These are phyloP conservation scores for Verticillium albo-atrum DNA, from an alignment of 2,329 filamentous ascomycete species.

Conservation along the genomic window DNA sequence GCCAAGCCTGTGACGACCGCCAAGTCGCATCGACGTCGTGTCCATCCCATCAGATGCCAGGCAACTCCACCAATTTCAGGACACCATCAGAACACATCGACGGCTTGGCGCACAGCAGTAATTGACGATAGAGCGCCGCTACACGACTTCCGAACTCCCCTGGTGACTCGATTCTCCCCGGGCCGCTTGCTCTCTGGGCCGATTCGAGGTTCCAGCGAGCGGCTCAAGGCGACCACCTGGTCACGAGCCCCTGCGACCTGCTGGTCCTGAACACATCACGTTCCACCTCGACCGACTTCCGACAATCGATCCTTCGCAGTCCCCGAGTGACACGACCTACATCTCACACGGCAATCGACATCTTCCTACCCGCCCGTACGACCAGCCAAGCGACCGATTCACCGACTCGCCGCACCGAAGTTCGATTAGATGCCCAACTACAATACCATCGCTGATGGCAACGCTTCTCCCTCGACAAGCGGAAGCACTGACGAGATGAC, in stretches of 20 bases:
- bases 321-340: neutral
- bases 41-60: neutral
- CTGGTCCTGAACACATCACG: slow-evolving; percentile 2
- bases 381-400: neutral
- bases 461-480: slow-evolving; percentile 18
- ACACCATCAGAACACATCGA: neutral
- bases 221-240: slow-evolving; percentile 2
- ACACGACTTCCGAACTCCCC: neutral
- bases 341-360: neutral
- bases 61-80: neutral
- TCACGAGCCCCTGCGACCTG: slow-evolving; percentile 1
- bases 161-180: neutral
- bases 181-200: neutral
- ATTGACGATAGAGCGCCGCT: neutral
- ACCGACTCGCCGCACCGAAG: neutral
- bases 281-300: neutral
- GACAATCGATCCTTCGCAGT: neutral
- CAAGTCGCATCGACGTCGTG: slow-evolving; percentile 1
- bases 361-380: neutral
- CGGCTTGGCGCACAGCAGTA: neutral
- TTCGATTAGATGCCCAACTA: slow-evolving; percentile 45
- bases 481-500: slow-evolving; percentile 12
- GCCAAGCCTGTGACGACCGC: neutral
- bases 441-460: slow-evolving; percentile 46
- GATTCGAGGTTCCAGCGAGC: neutral